phyloP scores from a whole-genome alignment of 1,139 yeast genomes.

The Candida sp. region DNA sequence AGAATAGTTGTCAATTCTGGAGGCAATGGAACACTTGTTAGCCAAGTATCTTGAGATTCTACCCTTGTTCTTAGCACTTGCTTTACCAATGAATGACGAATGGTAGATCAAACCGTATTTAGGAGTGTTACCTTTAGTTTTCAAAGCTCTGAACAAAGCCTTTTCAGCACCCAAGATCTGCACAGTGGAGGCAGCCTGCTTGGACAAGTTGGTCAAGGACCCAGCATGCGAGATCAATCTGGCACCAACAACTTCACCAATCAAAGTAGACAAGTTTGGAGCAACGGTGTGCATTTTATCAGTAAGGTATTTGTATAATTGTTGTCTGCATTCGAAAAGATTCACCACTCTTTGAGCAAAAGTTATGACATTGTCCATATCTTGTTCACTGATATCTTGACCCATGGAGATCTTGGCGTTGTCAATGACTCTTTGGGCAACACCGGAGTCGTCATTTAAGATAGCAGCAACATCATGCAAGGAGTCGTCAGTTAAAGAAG shows the following conservation, averaged over 20 bases:
- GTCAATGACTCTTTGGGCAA: conserved; percentile 78
- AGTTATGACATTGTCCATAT: conserved; percentile 86
- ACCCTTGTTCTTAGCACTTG: conserved; percentile 97
- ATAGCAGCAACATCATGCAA: conserved; percentile 92
- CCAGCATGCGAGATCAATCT: conserved; percentile 98
- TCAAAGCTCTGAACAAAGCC: conserved; percentile 97
- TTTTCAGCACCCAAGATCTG: conserved; percentile 99
- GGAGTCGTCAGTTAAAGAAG: conserved; percentile 87
- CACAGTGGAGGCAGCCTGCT: conserved; percentile 98
- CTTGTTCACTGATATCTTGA: conserved; percentile 94
- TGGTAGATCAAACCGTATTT: conserved; percentile 97
- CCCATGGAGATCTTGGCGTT: conserved; percentile 99
- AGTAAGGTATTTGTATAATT: conserved; percentile 83
- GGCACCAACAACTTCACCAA: conserved; percentile 99
- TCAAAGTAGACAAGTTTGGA: conserved; percentile 94
- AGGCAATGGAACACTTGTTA: conserved; percentile 98
- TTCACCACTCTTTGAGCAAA: conserved; percentile 96
- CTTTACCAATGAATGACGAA: conserved; percentile 96
- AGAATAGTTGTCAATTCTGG: conserved; percentile 96
- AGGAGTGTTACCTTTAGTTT: conserved; percentile 99
- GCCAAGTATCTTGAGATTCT: conserved; percentile 99
- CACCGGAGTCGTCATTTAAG: conserved; percentile 91
- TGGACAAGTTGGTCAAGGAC: conserved; percentile 92
- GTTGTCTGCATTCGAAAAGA: conserved; percentile 90
- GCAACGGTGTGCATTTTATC: conserved; percentile 99